These are phyloP conservation scores for Ogataea salicorniae DNA, from an alignment of 805 yeast genomes.

Conservation along the genomic window DNA sequence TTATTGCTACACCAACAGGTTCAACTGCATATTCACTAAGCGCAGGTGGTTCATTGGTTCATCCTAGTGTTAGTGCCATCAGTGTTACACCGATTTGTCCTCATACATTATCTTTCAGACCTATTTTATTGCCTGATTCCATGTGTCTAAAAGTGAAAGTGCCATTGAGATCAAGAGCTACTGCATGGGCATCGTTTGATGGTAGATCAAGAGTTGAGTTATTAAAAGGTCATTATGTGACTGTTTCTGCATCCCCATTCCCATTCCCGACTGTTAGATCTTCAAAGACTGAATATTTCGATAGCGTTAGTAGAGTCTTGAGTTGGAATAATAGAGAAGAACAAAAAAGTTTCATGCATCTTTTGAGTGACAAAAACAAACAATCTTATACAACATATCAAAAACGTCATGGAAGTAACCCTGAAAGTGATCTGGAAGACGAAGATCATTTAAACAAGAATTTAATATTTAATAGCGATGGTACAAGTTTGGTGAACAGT, in stretches of 20 bases:
- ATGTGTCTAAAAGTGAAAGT: conserved; percentile 79
- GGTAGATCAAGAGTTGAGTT: conserved; percentile 86
- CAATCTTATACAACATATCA: conserved; percentile 33
- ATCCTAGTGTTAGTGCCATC: conserved; percentile 89
- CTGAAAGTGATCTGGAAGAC: conserved; percentile 19
- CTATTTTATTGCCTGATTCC: conserved; percentile 89
- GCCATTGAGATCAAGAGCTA: conserved; percentile 70
- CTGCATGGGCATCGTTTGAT: conserved; percentile 97
- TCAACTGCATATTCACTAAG: conserved; percentile 93
- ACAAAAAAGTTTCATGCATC: conserved; percentile 73
- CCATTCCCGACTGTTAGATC: conserved; percentile 92
- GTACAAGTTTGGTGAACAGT: too few relatives aligned
- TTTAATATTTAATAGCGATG: conserved; percentile 1
- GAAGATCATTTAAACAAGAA: conserved; percentile 17
- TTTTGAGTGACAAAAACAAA: conserved; percentile 52
- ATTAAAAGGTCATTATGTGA: conserved; percentile 76
- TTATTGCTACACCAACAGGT: conserved; percentile 92
- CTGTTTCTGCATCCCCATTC: conserved; percentile 78
- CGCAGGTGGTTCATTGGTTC: conserved; percentile 94
- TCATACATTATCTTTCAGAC: conserved; percentile 88
- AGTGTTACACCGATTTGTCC: conserved; percentile 96
- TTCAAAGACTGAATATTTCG: conserved; percentile 71
- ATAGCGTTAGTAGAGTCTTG: conserved; percentile 76
- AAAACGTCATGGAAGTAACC: conserved; percentile 12
- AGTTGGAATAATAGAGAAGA: conserved; percentile 93